These are phyloP conservation scores for Lentinula detonsa DNA, from an alignment of 768 basidiomycete species.

Conservation along the genomic window DNA sequence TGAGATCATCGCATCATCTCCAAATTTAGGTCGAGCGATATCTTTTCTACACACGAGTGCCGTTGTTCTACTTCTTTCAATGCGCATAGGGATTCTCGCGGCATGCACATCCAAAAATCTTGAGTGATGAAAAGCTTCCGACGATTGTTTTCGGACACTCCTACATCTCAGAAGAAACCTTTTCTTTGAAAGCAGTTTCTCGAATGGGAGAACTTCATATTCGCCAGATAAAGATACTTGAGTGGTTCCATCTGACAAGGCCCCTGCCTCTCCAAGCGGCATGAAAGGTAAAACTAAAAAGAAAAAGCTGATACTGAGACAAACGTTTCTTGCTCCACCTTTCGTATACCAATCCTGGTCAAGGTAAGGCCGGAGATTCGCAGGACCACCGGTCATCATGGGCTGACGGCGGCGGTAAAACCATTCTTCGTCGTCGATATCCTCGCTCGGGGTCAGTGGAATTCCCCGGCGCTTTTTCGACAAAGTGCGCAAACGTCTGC, in stretches of 20 bases:
- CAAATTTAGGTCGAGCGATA: conserved; percentile 9
- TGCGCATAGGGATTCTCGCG: conserved; percentile 16
- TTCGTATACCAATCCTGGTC: conserved; percentile 37
- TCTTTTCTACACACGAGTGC: conserved; percentile 16
- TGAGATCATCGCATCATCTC: conserved; percentile 8
- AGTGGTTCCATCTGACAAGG: conserved; percentile 23
- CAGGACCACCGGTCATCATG: conserved; percentile 40
- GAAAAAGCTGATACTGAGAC: conserved; percentile 25
- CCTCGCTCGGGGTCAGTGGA: conserved; percentile 31
- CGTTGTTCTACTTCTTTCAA: conserved; percentile 18
- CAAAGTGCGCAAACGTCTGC: not conserved
- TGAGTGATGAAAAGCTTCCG: conserved; percentile 31
- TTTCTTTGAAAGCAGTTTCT: conserved; percentile 33
- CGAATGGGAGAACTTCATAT: conserved; percentile 28
- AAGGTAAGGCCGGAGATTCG: conserved; percentile 46
- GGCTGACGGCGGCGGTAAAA: conserved; percentile 41
- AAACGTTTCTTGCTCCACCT: conserved; percentile 29
- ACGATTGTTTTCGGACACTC: conserved; percentile 29
- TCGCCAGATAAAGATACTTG: not conserved
- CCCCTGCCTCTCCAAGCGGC: conserved; percentile 27
- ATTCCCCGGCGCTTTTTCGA: not conserved
- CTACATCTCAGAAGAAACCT: conserved; percentile 42
- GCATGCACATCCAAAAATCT: conserved; percentile 37
- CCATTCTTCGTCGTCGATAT: conserved; percentile 49
- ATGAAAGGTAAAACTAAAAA: conserved; percentile 39